Evolutionary conservation across 306 rosid genomes (phyloP), one percentile per base, ranked within the genome.

Genomic region (Acacia crassicarpa): DNA sequence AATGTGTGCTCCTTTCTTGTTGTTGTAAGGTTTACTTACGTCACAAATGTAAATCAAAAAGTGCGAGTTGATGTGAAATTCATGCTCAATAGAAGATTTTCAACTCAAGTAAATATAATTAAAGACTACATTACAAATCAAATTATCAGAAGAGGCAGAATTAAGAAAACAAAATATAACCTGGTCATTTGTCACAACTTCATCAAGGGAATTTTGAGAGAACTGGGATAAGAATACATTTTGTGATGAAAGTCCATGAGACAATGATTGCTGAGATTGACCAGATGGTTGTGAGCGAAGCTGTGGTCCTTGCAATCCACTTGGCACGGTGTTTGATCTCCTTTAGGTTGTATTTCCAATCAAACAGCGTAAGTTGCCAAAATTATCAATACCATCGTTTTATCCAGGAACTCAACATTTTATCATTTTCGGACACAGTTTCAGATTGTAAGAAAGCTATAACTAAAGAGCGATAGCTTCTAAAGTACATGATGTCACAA

Each of bases 201-300:
- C 99, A 27, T 89, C 91, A 0, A 91, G 85, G 69, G 99, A 96
- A 74, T 82, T 90, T 80, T 93, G 98, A 58, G 99, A 95, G 84
- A 92, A 85, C 85, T 93, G 97, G 88, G 97, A 90, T 74, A 90
- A 84, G 83, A 87, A 65, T 83, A 91, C 93, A 35, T 82, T 97
- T 88, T 92, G 98, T 84, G 98, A 95, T 8, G 97, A 93, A 53
- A 89, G 20, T 58, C 98, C 97, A 79, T 91, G 98, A 61, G 99
- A 96, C 81, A 87, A 84, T 70, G 99, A 94, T 82, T 89, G 99
- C 80, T 92, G 97, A 22, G 99, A 95, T 25, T 53, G 76, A 72
- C 58, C 76, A 45, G 76, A 72, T 19, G 78, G 91, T 78, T 95
- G 98, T 12, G 98, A 92, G 27, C 96, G 94, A 75, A 85, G 86